Evolutionary conservation across 305 asterid species (phyloP).

Genomic region (Fraxinus sp.): DNA sequence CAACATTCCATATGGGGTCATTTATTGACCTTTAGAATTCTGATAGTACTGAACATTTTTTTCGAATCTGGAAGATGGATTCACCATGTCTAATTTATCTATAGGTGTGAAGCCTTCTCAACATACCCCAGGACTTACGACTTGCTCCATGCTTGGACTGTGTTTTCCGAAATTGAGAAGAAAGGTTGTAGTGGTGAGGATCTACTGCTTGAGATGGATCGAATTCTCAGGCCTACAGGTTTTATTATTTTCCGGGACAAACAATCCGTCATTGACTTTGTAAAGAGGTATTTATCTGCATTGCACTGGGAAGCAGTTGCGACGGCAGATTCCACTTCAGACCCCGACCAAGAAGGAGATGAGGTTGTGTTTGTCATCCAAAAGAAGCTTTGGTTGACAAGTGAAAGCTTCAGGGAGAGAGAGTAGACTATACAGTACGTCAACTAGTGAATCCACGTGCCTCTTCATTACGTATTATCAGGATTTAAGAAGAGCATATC

Average conservation of each 20-base stretch:
- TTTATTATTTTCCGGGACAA: slow-evolving; percentile 65
- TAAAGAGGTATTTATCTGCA: slow-evolving; percentile 69
- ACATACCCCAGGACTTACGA: slow-evolving; percentile 88
- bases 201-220: slow-evolving; percentile 81
- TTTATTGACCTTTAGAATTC: neutral
- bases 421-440: slow-evolving; percentile 36
- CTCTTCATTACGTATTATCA: slow-evolving; percentile 27
- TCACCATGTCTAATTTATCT: slow-evolving; percentile 7
- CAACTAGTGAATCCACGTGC: neutral
- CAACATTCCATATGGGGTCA: neutral
- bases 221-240: slow-evolving; percentile 88
- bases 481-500: slow-evolving; percentile 40
- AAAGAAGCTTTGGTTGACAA: slow-evolving; percentile 83
- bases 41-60: neutral
- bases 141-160: slow-evolving; percentile 76
- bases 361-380: slow-evolving; percentile 61
- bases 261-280: slow-evolving; percentile 65
- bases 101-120: slow-evolving; percentile 90
- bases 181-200: slow-evolving; percentile 97
- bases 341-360: slow-evolving; percentile 64
- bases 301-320: slow-evolving; percentile 91
- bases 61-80: neutral
- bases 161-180: slow-evolving; percentile 76
- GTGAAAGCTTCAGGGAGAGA: slow-evolving; percentile 66
- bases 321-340: slow-evolving; percentile 51